phyloP scores from a whole-genome alignment of 495 filamentous ascomycete species.

The Cercophora sp. region DNA sequence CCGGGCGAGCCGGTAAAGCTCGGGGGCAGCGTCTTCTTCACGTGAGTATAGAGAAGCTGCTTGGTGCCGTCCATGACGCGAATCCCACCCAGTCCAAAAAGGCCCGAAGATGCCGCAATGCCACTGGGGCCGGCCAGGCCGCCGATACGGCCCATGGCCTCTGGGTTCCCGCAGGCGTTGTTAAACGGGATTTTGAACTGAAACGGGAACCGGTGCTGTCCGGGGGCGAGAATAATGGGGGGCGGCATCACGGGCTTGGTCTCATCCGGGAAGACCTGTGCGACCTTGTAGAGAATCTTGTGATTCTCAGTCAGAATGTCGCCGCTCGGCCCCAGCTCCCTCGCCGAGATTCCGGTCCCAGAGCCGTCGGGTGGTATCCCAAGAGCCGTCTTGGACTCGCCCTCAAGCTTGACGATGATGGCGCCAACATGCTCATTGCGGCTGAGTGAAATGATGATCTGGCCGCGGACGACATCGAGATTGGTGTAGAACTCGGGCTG shows the following conservation, averaged over 20 bases:
- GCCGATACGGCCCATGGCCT: slow-evolving; percentile 41
- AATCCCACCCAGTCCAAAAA: slow-evolving; percentile 39
- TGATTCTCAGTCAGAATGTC: slow-evolving; percentile 47
- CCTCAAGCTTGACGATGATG: slow-evolving; percentile 91
- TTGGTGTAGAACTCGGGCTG: slow-evolving; percentile 80
- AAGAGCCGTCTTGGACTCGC: slow-evolving; percentile 68
- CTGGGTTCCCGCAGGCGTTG: slow-evolving; percentile 65
- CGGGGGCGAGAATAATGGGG: slow-evolving; percentile 64
- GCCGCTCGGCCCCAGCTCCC: slow-evolving; percentile 27
- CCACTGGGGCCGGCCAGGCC: slow-evolving; percentile 39
- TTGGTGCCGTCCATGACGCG: slow-evolving; percentile 49
- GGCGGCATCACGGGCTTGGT: slow-evolving; percentile 58
- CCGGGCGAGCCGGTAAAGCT: slow-evolving; percentile 77
- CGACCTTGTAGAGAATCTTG: slow-evolving; percentile 65
- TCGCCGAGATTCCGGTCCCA: slow-evolving; percentile 23
- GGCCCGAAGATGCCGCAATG: slow-evolving; percentile 26
- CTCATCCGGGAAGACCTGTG: slow-evolving; percentile 72
- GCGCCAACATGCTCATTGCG: slow-evolving; percentile 66
- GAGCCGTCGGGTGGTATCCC: slow-evolving; percentile 27
- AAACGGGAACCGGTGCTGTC: slow-evolving; percentile 86
- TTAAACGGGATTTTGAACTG: slow-evolving; percentile 93
- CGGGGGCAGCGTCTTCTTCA: slow-evolving; percentile 84
- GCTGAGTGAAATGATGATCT: slow-evolving; percentile 59
- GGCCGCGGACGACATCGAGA: slow-evolving; percentile 69
- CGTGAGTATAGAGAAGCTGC: slow-evolving; percentile 58